Percentiles rank a stretch among this genome's conserved stretches.
Evolutionary conservation across 257 asterid genomes (phyloP).

Genomic region (Capsicum pubescens): DNA sequence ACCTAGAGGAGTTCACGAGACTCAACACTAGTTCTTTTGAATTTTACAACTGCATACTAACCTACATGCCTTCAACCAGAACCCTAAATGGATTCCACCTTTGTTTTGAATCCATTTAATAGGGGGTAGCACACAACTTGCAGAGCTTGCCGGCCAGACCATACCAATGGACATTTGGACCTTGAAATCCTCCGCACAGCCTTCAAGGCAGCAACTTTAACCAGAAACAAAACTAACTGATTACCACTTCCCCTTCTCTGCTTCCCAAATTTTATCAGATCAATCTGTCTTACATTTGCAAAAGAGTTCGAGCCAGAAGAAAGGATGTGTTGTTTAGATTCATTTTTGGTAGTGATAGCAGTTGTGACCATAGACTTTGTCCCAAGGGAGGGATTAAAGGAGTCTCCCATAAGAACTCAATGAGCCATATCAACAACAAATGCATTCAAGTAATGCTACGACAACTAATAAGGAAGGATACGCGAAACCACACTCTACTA

Average conservation of each 20-base stretch:
- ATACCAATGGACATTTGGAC: conserved; percentile 76
- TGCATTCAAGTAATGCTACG: no score
- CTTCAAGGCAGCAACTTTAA: conserved; percentile 79
- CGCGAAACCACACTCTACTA: no score
- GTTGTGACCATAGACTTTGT: conserved; percentile 52
- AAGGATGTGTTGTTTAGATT: conserved; percentile 45
- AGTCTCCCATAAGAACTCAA: conserved; percentile 45
- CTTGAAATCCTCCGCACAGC: conserved; percentile 79
- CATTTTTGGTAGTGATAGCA: conserved; percentile 44
- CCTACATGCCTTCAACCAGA: conserved; percentile 86
- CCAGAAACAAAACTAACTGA: conserved; percentile 67
- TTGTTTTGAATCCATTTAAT: conserved; percentile 71
- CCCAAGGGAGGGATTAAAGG: conserved; percentile 37
- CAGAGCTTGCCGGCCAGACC: conserved; percentile 87
- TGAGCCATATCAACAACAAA: neutral
- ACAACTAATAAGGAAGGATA: no score
- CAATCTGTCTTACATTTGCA: conserved; percentile 42
- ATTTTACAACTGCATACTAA: conserved; percentile 35
- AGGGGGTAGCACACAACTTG: conserved; percentile 90
- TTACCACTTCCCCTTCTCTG: conserved; percentile 57
- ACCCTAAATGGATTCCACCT: conserved; percentile 79
- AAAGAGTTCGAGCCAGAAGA: conserved; percentile 57
- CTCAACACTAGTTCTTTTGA: neutral
- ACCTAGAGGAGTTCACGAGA: neutral
- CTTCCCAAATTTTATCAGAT: conserved; percentile 51